These are phyloP conservation scores for Blechomonas ayalai DNA, from an alignment of 208 protist genomes.

Conservation along the genomic window DNA sequence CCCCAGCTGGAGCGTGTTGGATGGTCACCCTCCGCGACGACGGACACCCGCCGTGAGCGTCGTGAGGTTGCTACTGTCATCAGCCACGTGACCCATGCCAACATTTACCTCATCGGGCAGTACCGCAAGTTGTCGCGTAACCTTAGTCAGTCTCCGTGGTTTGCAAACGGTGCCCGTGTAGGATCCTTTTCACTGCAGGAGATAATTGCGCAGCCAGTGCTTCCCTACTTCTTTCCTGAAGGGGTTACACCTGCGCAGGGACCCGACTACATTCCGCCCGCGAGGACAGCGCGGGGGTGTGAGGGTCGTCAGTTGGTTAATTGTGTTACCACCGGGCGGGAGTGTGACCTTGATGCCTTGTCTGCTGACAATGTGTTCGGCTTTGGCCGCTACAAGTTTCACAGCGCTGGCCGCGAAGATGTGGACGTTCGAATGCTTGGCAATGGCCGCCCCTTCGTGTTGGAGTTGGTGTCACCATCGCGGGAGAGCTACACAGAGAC, in stretches of 20 bases:
- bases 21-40: conserved; percentile 11
- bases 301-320: not conserved
- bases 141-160: conserved; percentile 88
- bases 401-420: conserved; percentile 92
- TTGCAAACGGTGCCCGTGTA: conserved; percentile 58
- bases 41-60: not conserved
- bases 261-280: not conserved
- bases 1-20: conserved; percentile 42
- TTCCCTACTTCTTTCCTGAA: conserved; percentile 79
- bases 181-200: conserved; percentile 81
- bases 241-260: conserved; percentile 22
- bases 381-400: conserved; percentile 85
- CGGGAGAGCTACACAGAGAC: conserved; percentile 35
- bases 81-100: conserved; percentile 43
- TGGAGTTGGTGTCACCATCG: conserved; percentile 77
- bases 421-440: conserved; percentile 95
- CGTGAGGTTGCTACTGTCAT: conserved; percentile 32
- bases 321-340: not conserved
- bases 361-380: conserved; percentile 51
- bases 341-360: conserved; percentile 9
- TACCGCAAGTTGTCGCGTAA: conserved; percentile 82
- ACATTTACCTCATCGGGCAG: conserved; percentile 79
- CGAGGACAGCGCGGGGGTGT: not conserved
- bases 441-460: conserved; percentile 89
- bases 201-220: conserved; percentile 66